Evolutionary conservation across 2,329 filamentous ascomycete genomes (phyloP).

Genomic region (Claviceps capensis): DNA sequence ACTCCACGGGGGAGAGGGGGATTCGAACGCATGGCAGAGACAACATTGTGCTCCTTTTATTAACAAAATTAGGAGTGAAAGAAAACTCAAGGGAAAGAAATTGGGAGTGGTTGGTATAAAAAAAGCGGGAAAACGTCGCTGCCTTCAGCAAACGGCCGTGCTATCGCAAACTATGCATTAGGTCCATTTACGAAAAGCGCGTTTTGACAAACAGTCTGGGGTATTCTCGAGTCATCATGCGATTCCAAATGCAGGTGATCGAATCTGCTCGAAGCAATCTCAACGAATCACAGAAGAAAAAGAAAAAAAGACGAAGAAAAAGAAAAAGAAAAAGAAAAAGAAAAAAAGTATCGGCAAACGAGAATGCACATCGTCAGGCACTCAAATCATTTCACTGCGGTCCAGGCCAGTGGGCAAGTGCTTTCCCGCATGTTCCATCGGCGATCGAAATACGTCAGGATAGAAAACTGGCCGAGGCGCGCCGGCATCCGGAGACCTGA

Average conservation of each 20-base stretch:
- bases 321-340: too few species aligned
- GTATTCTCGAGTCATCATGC: not conserved
- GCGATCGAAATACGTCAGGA: slow-evolving; percentile 19
- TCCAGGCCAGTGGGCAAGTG: slow-evolving; percentile 37
- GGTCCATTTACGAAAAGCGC: not conserved
- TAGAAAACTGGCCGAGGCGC: slow-evolving; percentile 25
- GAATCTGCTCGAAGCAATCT: not conserved
- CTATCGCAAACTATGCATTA: not conserved
- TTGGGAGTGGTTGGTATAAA: too few species aligned
- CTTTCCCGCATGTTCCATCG: slow-evolving; percentile 20
- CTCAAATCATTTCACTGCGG: slow-evolving; percentile 41
- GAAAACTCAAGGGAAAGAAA: too few species aligned
- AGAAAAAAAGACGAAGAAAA: not conserved
- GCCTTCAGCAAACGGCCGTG: too few species aligned
- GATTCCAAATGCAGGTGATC: not conserved
- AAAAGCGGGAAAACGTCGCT: too few species aligned
- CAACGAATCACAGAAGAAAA: not conserved
- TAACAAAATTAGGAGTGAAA: too few species aligned
- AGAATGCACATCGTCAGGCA: not conserved
- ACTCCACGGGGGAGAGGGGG: too few species aligned
- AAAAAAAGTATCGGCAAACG: not conserved
- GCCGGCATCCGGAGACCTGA: slow-evolving; percentile 16
- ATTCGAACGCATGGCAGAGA: too few species aligned
- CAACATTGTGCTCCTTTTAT: too few species aligned
- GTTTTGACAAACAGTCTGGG: not conserved